Evolutionary conservation across 306 rosid genomes (phyloP).

Genomic region (Trifolium subterraneum): DNA sequence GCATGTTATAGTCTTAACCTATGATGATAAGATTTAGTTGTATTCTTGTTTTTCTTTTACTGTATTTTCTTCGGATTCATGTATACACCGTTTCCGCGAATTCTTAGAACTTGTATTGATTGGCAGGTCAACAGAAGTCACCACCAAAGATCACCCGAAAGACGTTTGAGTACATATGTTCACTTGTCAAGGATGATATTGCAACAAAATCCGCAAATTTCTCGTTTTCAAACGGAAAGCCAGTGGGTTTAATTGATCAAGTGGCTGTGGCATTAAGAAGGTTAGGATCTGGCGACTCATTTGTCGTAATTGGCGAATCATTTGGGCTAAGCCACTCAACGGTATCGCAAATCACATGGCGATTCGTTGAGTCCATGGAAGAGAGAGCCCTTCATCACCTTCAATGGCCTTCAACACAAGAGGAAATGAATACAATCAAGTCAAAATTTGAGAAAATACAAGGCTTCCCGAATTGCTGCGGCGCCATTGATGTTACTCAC

Average conservation of each 20-base stretch:
- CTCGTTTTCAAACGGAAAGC: slow-evolving; percentile 57
- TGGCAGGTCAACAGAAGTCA: slow-evolving; percentile 63
- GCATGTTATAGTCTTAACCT: slow-evolving; percentile 15
- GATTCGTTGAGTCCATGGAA: slow-evolving; percentile 90
- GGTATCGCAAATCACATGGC: slow-evolving; percentile 88
- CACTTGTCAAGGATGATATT: slow-evolving; percentile 88
- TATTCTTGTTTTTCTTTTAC: neutral
- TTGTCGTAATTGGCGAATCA: slow-evolving; percentile 68
- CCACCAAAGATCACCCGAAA: slow-evolving; percentile 62
- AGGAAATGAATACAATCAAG: slow-evolving; percentile 67
- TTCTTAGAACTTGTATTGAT: slow-evolving; percentile 24
- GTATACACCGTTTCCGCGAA: too few relatives aligned
- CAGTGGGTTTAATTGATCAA: slow-evolving; percentile 66
- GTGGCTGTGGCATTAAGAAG: slow-evolving; percentile 90
- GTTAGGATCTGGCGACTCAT: slow-evolving; percentile 86
- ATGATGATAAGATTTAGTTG: slow-evolving; percentile 16
- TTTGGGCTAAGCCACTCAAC: slow-evolving; percentile 85
- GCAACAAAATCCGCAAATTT: slow-evolving; percentile 67
- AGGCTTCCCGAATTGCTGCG: slow-evolving; percentile 91
- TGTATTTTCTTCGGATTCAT: too few relatives aligned
- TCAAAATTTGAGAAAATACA: slow-evolving; percentile 69
- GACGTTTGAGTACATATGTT: slow-evolving; percentile 81
- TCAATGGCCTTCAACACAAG: slow-evolving; percentile 77
- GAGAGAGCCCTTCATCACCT: slow-evolving; percentile 75
- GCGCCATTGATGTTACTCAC: slow-evolving; percentile 75